Evolutionary conservation across 2,329 filamentous ascomycete species (phyloP), one percentile per base, ranked within the genome.

Genomic region (Penicillium sp.): DNA sequence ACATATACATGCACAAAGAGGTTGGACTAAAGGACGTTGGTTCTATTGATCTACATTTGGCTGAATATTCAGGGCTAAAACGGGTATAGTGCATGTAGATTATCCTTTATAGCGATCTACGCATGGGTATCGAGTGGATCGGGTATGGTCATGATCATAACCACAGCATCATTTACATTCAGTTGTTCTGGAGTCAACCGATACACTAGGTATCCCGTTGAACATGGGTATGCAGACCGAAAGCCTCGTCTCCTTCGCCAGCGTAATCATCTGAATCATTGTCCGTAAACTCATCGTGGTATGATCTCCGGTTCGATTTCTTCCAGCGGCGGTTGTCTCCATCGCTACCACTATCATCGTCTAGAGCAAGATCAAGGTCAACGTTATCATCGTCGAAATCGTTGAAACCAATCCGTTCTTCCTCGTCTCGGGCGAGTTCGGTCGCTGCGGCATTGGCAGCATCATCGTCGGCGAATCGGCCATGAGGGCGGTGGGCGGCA

Each of bases 201-300:
- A 54, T 29, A 14, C n/a, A 5, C 45, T 27, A 29, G 21, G 24
- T 21, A 41, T 56, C 51, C 13, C 59, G 48, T 19, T 35, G 61
- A 45, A 75, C 61, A 61, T 74, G 75, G 10, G 65, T 65, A 67
- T 79, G 77, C 33, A 80, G 65, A 31, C 70, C 70, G 61, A 76
- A 79, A 19, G 70, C 65, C 52, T 78, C 75, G 31, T 74, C 71
- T 14, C 71, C 65, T 8, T 70, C 74, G 59, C 77, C 77, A 26
- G 74, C 74, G 58, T 73, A 73, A 33, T 70, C 71, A 64, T 81
- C 77, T 52, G 81, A 80, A 56, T 83, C 76, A 64, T 81, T 80
- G 64, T 81, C 81, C 21, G 77, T 80, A 60, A 82, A 83, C 29
- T 82, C 80, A 53, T 83, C 80, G 57, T 80, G 77, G 79, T 86